Percentiles rank a stretch among this genome's conserved stretches.
Conservation (phyloP, 345 rosid genomes). For the Melastoma malabathricum region DNA sequence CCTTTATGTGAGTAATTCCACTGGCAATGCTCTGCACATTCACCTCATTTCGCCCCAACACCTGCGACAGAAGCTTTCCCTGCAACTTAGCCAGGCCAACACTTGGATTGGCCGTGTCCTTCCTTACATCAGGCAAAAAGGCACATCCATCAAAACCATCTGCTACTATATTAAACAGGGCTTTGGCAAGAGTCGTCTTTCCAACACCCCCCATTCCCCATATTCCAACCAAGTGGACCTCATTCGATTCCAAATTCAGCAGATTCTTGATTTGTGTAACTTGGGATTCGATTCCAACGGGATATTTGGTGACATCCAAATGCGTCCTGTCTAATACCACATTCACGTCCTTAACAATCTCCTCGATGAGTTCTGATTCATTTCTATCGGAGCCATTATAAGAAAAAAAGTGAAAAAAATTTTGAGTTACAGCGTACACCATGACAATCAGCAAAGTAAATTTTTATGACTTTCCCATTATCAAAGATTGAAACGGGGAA, state of each 20-base stretch:
- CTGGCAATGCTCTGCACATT: neutral
- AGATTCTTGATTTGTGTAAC: neutral
- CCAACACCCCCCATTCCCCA: conserved; percentile 9
- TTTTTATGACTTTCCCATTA: too few species aligned
- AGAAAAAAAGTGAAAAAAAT: too few species aligned
- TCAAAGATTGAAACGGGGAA: neutral
- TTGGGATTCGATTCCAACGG: conserved; percentile 6
- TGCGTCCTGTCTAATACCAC: too few species aligned
- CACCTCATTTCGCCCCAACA: neutral
- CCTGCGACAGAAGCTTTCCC: conserved; percentile 7
- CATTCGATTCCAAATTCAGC: neutral
- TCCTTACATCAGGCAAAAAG: conserved; percentile 25
- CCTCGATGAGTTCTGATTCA: too few species aligned
- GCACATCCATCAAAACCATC: conserved; percentile 16
- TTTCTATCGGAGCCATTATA: too few species aligned
- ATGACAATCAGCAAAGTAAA: too few species aligned
- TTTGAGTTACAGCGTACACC: too few species aligned
- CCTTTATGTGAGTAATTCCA: neutral
- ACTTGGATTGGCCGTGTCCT: conserved; percentile 1
- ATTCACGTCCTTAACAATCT: too few species aligned
- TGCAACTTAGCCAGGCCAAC: conserved; percentile 2
- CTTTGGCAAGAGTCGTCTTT: conserved; percentile 19
- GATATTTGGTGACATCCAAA: too few species aligned
- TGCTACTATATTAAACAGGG: conserved; percentile 9
- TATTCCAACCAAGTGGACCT: conserved; percentile 5